Conservation (phyloP, 371 early-diverging fungal genomes). For the Syncephalis plumigaleata region DNA sequence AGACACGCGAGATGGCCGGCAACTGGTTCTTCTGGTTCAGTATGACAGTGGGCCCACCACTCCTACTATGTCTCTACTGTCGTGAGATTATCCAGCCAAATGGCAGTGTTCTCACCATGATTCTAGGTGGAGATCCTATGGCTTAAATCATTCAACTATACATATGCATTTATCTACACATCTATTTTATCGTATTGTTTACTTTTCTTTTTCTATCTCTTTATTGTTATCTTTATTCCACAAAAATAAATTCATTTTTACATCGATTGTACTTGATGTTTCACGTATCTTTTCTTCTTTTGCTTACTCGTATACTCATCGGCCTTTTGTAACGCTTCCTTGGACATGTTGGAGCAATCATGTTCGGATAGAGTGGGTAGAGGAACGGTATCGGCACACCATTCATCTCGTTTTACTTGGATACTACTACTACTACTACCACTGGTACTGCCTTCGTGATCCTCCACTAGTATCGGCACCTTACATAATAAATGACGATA, state of each 20-base stretch:
- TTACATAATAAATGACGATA: too few relatives aligned
- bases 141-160: background rate
- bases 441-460: too few relatives aligned
- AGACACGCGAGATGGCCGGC: constrained; percentile 42
- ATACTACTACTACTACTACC: too few relatives aligned
- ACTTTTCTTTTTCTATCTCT: background rate
- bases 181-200: too few relatives aligned
- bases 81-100: constrained; percentile 18
- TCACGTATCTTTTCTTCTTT: background rate
- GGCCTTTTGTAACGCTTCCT: too few relatives aligned
- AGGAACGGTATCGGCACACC: too few relatives aligned
- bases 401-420: too few relatives aligned
- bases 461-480: too few relatives aligned
- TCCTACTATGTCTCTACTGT: constrained; percentile 61
- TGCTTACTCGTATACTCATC: too few relatives aligned
- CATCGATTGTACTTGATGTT: background rate
- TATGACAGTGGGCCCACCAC: constrained; percentile 61
- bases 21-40: constrained; percentile 79
- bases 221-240: background rate
- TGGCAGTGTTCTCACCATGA: background rate
- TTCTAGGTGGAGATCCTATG: background rate
- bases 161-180: background rate
- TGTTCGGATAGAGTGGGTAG: too few relatives aligned
- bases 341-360: too few relatives aligned
- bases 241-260: background rate